phyloP scores from a whole-genome alignment of 208 protist genomes.

The Acanthamoeba castellanii region DNA sequence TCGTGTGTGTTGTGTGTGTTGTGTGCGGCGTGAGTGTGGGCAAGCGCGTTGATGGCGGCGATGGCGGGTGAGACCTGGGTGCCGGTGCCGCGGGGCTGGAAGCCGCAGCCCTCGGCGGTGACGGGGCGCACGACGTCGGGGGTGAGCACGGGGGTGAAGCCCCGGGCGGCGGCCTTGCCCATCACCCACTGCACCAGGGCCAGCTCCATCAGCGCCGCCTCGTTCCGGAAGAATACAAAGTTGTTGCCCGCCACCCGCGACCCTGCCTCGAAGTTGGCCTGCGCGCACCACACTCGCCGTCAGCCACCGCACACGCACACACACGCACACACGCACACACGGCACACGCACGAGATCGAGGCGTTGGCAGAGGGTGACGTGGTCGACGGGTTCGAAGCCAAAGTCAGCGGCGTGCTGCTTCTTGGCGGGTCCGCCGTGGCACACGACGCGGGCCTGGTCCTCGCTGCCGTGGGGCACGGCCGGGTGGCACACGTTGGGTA shows the following conservation, averaged over 20 bases:
- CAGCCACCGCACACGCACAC: neutral
- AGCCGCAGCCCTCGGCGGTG: slow-evolving; percentile 88
- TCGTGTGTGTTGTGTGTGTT: neutral
- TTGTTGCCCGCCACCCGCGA: slow-evolving; percentile 74
- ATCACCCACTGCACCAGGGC: slow-evolving; percentile 88
- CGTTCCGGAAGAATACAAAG: slow-evolving; percentile 86
- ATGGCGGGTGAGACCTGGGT: slow-evolving; percentile 2
- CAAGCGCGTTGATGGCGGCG: neutral
- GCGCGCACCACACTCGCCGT: neutral
- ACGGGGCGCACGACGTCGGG: slow-evolving; percentile 86
- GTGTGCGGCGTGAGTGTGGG: neutral
- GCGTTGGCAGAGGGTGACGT: slow-evolving; percentile 25
- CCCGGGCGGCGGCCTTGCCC: slow-evolving; percentile 9
- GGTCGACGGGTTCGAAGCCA: slow-evolving; percentile 19
- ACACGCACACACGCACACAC: neutral
- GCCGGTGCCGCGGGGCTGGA: slow-evolving; percentile 84
- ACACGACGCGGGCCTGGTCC: slow-evolving; percentile 38
- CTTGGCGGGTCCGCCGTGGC: slow-evolving; percentile 25
- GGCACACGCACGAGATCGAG: slow-evolving; percentile 1
- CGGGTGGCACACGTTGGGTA: slow-evolving; percentile 69
- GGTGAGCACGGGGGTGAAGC: slow-evolving; percentile 84
- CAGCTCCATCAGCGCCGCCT: slow-evolving; percentile 88
- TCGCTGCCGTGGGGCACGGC: slow-evolving; percentile 57
- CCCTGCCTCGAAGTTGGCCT: slow-evolving; percentile 72
- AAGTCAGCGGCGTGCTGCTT: neutral